Evolutionary conservation across 1,284 basidiomycete species (phyloP), one percentile per base, ranked within the genome.

Genomic region (Pseudozyma pruni): DNA sequence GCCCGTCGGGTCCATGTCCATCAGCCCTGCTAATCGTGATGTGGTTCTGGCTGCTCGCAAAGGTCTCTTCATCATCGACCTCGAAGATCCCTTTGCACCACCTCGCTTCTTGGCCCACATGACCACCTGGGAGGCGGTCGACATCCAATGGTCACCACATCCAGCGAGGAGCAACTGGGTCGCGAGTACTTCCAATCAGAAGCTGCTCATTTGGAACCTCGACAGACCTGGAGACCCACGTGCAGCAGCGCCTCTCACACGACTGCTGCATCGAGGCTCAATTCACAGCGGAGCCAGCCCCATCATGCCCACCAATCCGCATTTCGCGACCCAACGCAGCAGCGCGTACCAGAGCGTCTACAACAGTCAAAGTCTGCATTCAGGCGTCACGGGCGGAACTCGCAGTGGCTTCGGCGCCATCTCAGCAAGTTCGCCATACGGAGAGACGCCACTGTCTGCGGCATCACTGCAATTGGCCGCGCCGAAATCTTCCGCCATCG

Each of bases 131-230:
- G 93, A 96, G 76, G 93, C 97, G 4, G 94, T 94, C 7, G 95
- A 83, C 42, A 79, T 94, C 3, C 94, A 98, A 81, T 98, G 95
- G 94, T 95, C 94, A 51, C 95, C 95, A 1, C 94, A 98, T 80
- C 88, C 88, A 0, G 85, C 87, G 8, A 88, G 90, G 13, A 89
- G 90, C 45, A 90, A 95, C 74, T 93, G 94, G 77, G 93, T 98
- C 49, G 91, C 95, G 19, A 95, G 93, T 2, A 98, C 96, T 0
- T 95, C 92, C 0, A 92, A 91, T 44, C 93, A 97, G 83, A 96
- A 97, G 83, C 87, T 97, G 85, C 86, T 98, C 7, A 92, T 98
- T 60, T 98, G 95, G 95, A 97, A 98, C 79, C 86, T 98, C 1
- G 85, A 87, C 35, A 54, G 80, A 5, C 78, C 78, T 6, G 55